Evolutionary conservation across 139 green algal genomes (phyloP).

Genomic region (Volvox africanus): DNA sequence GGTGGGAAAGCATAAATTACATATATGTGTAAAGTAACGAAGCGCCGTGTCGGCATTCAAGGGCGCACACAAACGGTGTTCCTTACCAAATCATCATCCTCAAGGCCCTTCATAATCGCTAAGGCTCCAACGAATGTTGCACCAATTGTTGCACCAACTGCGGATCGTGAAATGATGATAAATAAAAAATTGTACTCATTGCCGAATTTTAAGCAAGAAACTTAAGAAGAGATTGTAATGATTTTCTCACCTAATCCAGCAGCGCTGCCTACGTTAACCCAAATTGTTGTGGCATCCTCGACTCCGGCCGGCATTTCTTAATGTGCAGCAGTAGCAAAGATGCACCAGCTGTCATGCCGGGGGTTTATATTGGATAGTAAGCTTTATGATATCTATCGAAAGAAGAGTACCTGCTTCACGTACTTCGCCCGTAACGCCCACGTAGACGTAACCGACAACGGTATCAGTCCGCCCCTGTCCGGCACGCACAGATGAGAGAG

Average conservation of each 20-base stretch:
- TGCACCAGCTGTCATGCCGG: too few relatives aligned
- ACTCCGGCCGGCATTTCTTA: slow-evolving; percentile 9
- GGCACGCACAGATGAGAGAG: too few relatives aligned
- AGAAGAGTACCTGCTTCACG: too few relatives aligned
- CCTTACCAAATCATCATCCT: slow-evolving; percentile 4
- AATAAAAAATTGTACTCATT: neutral
- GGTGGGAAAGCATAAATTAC: neutral
- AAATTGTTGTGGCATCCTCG: slow-evolving; percentile 26
- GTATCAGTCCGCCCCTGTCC: too few relatives aligned
- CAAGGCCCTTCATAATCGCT: neutral
- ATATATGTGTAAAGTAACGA: neutral
- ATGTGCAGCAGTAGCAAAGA: too few relatives aligned
- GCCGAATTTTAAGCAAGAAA: too few relatives aligned
- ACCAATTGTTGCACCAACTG: slow-evolving; percentile 30
- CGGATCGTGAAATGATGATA: neutral
- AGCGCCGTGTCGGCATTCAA: too few relatives aligned
- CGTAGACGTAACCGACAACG: too few relatives aligned
- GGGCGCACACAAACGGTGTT: neutral
- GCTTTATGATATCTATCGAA: too few relatives aligned
- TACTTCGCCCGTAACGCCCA: too few relatives aligned
- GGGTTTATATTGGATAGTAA: too few relatives aligned
- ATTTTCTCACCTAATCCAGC: neutral
- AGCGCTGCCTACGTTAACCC: slow-evolving; percentile 32
- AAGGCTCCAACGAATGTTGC: slow-evolving; percentile 7
- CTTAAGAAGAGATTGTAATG: neutral